Percentiles rank a stretch among this genome's conserved stretches.
phyloP scores from a whole-genome alignment of 805 yeast species.

The Debaryomyces tyrocola region DNA sequence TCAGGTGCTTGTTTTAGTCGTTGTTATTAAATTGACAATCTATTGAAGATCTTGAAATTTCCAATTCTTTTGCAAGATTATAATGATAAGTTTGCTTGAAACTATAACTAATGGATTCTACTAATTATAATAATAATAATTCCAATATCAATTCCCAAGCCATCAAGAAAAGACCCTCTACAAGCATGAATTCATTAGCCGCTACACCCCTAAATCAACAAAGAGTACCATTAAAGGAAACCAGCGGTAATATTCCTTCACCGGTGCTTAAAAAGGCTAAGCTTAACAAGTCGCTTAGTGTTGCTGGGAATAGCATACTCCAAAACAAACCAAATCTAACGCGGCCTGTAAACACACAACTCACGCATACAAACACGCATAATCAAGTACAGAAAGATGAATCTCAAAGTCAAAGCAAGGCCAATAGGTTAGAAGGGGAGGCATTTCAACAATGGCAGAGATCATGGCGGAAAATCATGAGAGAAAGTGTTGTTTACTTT shows the following conservation, averaged over 20 bases:
- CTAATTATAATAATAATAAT: neutral
- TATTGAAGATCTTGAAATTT: neutral
- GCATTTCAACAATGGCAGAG: slow-evolving; percentile 60
- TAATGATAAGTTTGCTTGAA: neutral
- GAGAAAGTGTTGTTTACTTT: slow-evolving; percentile 58
- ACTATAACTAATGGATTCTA: neutral
- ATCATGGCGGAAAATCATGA: slow-evolving; percentile 63
- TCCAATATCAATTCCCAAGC: neutral
- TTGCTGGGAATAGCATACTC: neutral
- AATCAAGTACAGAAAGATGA: slow-evolving; percentile 1
- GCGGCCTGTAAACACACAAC: neutral
- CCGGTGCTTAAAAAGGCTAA: slow-evolving; percentile 35
- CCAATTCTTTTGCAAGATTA: neutral
- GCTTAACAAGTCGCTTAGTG: slow-evolving; percentile 8
- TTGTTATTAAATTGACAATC: neutral
- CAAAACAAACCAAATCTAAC: slow-evolving; percentile 6
- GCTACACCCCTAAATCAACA: slow-evolving; percentile 6
- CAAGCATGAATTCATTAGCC: neutral
- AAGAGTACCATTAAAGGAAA: slow-evolving; percentile 40
- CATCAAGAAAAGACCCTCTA: neutral
- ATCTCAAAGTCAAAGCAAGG: slow-evolving; percentile 8
- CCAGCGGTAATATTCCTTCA: slow-evolving; percentile 39
- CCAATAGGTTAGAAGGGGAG: slow-evolving; percentile 40
- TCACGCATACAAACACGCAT: neutral
- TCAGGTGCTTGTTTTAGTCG: too few species aligned